These are phyloP conservation scores for Neostapfia colusana DNA, from an alignment of 176 grass and related monocot genomes.

Conservation along the genomic window DNA sequence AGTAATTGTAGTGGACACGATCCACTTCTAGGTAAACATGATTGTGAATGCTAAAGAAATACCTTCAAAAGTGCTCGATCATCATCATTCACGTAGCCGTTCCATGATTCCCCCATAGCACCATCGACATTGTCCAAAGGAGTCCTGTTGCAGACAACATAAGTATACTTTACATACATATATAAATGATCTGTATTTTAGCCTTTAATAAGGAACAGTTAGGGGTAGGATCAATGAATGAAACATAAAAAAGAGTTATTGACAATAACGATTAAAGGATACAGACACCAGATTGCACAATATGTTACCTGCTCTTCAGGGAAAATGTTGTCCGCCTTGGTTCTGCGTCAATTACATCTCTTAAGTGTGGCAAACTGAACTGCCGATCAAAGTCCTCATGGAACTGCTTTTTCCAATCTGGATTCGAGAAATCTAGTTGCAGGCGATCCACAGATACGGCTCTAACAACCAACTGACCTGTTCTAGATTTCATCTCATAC, in stretches of 20 bases:
- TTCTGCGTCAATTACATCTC: conserved; percentile 73
- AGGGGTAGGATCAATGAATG: not conserved
- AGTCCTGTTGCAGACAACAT: conserved; percentile 46
- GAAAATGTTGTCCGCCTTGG: conserved; percentile 84
- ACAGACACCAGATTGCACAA: not conserved
- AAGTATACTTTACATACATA: not conserved
- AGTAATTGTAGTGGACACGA: not conserved
- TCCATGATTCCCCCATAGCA: conserved; percentile 53
- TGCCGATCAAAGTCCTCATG: conserved; percentile 75
- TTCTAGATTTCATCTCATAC: conserved; percentile 33
- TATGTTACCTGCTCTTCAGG: conserved; percentile 68
- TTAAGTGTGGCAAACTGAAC: conserved; percentile 89
- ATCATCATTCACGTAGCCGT: conserved; percentile 94
- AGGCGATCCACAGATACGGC: conserved; percentile 37
- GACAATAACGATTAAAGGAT: not conserved
- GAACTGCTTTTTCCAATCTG: conserved; percentile 77
- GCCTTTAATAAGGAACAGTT: not conserved
- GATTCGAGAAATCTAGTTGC: conserved; percentile 61
- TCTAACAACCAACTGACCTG: conserved; percentile 32
- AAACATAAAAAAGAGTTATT: not conserved
- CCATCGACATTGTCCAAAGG: conserved; percentile 63
- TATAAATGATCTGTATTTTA: conserved; percentile 1
- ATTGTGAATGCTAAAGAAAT: conserved; percentile 16
- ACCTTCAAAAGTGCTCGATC: conserved; percentile 96
- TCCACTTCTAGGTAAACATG: not conserved